Evolutionary conservation across 345 rosid species (phyloP).

Genomic region (Dipteronia dyeriana): DNA sequence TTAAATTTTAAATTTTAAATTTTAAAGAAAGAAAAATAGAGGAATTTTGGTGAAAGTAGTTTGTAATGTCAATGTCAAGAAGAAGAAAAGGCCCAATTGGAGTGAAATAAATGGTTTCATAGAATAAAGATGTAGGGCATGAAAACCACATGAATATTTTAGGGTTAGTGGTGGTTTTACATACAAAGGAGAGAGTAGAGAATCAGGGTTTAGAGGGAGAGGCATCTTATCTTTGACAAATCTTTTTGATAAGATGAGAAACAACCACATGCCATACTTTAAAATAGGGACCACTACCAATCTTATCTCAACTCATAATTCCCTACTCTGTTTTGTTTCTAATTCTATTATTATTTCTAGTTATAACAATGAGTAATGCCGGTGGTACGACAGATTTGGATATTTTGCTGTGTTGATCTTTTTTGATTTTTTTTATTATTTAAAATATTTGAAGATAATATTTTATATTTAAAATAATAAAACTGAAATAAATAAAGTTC

Average conservation of each 20-base stretch:
- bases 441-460: too few relatives aligned
- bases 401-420: too few relatives aligned
- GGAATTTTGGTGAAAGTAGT: neutral
- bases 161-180: too few relatives aligned
- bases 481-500: too few relatives aligned
- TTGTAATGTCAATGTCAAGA: slow-evolving; percentile 18
- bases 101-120: neutral
- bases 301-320: slow-evolving; percentile 6
- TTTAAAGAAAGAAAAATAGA: neutral
- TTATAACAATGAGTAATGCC: too few relatives aligned
- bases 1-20: too few relatives aligned
- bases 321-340: too few relatives aligned
- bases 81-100: neutral
- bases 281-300: slow-evolving; percentile 17
- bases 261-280: slow-evolving; percentile 14
- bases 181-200: neutral
- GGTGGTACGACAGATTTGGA: too few relatives aligned
- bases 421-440: too few relatives aligned
- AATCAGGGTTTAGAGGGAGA: neutral
- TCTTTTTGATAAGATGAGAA: slow-evolving; percentile 12
- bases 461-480: too few relatives aligned
- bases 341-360: too few relatives aligned
- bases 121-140: too few relatives aligned
- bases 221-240: slow-evolving; percentile 19
- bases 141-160: neutral